Percentiles rank a stretch among this genome's conserved stretches.
These are phyloP conservation scores for Podospora didyma DNA, from an alignment of 495 filamentous ascomycete species.

Conservation along the genomic window DNA sequence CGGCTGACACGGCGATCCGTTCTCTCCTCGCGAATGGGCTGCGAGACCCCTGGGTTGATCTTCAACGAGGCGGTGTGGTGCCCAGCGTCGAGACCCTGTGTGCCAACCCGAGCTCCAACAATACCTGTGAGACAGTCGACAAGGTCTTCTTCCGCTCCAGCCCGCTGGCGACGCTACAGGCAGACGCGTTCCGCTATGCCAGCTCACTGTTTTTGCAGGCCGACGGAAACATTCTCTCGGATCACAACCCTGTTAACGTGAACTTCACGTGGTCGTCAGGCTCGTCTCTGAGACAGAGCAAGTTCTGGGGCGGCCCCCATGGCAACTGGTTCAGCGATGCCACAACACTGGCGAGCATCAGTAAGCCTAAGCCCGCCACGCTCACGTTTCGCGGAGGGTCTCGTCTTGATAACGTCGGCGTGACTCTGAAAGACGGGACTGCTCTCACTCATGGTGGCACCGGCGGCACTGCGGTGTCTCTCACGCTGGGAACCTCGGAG, in stretches of 20 bases:
- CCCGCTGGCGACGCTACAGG: constrained; percentile 38
- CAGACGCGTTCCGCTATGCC: constrained; percentile 46
- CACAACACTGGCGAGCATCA: constrained; percentile 10
- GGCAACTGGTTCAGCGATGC: constrained; percentile 57
- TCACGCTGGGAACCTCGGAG: constrained; percentile 46
- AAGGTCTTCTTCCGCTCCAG: constrained; percentile 58
- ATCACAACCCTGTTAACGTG: constrained; percentile 57
- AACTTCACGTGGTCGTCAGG: constrained; percentile 50
- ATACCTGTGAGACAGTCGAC: constrained; percentile 58
- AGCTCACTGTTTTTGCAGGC: constrained; percentile 46
- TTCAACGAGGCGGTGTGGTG: constrained; percentile 38
- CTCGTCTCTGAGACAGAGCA: constrained; percentile 38
- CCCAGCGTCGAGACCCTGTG: constrained; percentile 45
- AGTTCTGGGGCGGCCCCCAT: constrained; percentile 49
- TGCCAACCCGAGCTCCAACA: constrained; percentile 43
- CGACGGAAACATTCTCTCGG: constrained; percentile 51
- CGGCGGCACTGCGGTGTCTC: constrained; percentile 41
- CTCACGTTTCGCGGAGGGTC: constrained; percentile 47
- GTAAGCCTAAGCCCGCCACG: constrained; percentile 28
- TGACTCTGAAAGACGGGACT: constrained; percentile 45
- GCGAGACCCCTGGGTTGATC: constrained; percentile 51
- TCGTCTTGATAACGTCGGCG: constrained; percentile 47
- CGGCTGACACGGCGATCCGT: constrained; percentile 45
- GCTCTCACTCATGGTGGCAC: constrained; percentile 51
- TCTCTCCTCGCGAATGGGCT: constrained; percentile 38